These are phyloP conservation scores for Tricholoma furcatifolium DNA, from an alignment of 768 basidiomycete genomes.

Conservation along the genomic window DNA sequence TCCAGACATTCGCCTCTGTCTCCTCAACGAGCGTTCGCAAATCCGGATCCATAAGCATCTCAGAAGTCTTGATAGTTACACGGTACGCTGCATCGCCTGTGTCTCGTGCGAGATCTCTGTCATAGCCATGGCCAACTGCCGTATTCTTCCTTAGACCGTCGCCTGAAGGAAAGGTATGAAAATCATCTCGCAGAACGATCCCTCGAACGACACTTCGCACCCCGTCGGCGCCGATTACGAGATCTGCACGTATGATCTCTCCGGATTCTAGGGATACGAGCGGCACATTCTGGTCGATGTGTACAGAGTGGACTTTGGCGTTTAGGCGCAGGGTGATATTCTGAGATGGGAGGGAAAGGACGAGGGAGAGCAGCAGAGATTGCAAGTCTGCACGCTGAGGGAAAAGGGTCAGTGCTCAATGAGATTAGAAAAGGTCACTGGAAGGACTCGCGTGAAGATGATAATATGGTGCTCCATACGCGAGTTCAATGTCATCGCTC, in stretches of 20 bases:
- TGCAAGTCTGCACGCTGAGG: conserved; percentile 48
- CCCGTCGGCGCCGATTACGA: conserved; percentile 51
- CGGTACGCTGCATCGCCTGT: conserved; percentile 69
- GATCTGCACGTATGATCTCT: conserved; percentile 38
- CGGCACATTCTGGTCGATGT: conserved; percentile 1
- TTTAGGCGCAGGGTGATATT: conserved; percentile 34
- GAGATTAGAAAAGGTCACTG: conserved; percentile 16
- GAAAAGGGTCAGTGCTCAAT: conserved; percentile 11
- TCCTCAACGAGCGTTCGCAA: conserved; percentile 48
- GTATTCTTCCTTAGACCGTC: too few relatives aligned
- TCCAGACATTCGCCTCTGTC: conserved; percentile 57
- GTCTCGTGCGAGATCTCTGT: conserved; percentile 39
- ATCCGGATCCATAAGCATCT: conserved; percentile 50
- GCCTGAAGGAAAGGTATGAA: too few relatives aligned
- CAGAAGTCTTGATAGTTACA: conserved; percentile 44
- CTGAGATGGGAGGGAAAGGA: conserved; percentile 18
- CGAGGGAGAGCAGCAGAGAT: conserved; percentile 28
- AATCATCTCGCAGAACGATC: conserved; percentile 43
- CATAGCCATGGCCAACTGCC: too few relatives aligned
- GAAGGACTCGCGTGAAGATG: conserved; percentile 30
- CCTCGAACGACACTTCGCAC: conserved; percentile 48
- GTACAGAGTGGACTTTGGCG: conserved; percentile 13
- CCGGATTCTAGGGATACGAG: conserved; percentile 40
- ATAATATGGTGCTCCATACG: conserved; percentile 33
- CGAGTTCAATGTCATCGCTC: conserved; percentile 25